Conservation (phyloP, 2,329 filamentous ascomycete genomes). For the Alternaria metachromatica region DNA sequence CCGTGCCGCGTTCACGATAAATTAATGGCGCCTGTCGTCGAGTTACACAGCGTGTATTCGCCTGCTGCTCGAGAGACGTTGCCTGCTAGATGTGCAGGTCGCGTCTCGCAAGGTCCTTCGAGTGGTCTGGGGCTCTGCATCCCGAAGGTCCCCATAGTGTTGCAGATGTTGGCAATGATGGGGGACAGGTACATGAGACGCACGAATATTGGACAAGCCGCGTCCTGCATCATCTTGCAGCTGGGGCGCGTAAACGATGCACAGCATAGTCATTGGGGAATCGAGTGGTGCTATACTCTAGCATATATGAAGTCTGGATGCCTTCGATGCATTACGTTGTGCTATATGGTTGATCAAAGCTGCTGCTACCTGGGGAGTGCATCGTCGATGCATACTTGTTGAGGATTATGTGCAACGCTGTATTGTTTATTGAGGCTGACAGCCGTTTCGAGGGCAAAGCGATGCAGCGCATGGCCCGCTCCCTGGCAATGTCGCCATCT, state of each 20-base stretch:
- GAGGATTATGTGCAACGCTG: background rate
- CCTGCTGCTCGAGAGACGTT: conserved; percentile 17
- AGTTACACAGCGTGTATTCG: conserved; percentile 28
- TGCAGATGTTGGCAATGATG: conserved; percentile 24
- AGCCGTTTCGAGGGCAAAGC: conserved; percentile 6
- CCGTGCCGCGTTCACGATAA: conserved; percentile 34
- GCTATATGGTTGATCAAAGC: background rate
- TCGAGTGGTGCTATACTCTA: background rate
- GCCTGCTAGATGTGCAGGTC: conserved; percentile 12
- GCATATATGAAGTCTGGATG: conserved; percentile 3
- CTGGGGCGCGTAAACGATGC: background rate
- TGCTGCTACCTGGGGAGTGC: background rate
- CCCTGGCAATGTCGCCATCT: conserved; percentile 28
- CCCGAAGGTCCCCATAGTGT: conserved; percentile 33
- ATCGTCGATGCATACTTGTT: conserved; percentile 1
- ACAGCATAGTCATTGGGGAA: conserved; percentile 15
- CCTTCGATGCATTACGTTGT: background rate
- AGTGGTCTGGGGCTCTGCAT: conserved; percentile 17
- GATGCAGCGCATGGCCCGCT: conserved; percentile 20
- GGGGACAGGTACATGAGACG: conserved; percentile 10
- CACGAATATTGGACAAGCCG: conserved; percentile 16
- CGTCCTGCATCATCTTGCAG: conserved; percentile 35
- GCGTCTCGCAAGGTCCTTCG: conserved; percentile 15
- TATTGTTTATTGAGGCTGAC: conserved; percentile 5
- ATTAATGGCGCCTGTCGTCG: conserved; percentile 18